These are phyloP conservation scores for Sporobolomyces phaffii DNA, from an alignment of 768 basidiomycete genomes.

Conservation along the genomic window DNA sequence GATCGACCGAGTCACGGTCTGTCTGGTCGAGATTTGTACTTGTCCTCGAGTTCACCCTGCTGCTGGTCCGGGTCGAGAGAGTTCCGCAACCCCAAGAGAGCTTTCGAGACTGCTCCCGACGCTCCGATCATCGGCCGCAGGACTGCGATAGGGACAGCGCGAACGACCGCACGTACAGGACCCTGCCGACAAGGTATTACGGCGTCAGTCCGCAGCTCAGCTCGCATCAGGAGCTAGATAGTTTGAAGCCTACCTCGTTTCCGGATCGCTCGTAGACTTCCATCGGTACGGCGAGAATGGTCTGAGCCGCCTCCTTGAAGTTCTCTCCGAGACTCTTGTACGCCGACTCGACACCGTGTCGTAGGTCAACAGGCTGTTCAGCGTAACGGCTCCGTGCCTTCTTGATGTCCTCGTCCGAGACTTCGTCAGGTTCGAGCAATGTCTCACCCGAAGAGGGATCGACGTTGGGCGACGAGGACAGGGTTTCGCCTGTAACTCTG, in stretches of 20 bases:
- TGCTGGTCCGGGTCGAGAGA: slow-evolving; percentile 73
- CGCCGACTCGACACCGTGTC: slow-evolving; percentile 83
- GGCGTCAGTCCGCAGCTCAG: slow-evolving; percentile 7
- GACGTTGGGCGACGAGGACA: neutral
- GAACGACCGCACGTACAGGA: slow-evolving; percentile 83
- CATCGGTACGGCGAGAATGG: slow-evolving; percentile 97
- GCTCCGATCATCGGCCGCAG: slow-evolving; percentile 98
- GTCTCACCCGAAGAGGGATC: neutral
- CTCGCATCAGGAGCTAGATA: slow-evolving; percentile 5
- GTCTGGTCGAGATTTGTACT: slow-evolving; percentile 61
- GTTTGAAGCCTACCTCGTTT: slow-evolving; percentile 61
- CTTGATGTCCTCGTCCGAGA: slow-evolving; percentile 11
- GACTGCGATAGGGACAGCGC: slow-evolving; percentile 95
- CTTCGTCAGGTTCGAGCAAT: neutral
- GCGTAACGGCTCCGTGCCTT: slow-evolving; percentile 67
- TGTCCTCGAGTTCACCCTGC: slow-evolving; percentile 76
- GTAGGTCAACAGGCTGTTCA: slow-evolving; percentile 74
- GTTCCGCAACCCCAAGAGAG: slow-evolving; percentile 85
- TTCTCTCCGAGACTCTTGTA: slow-evolving; percentile 81
- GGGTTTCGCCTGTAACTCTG: neutral
- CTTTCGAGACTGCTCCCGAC: slow-evolving; percentile 92
- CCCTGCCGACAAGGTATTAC: slow-evolving; percentile 55
- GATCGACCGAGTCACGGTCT: too few species aligned
- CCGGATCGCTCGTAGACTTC: slow-evolving; percentile 94
- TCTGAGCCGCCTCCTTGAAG: slow-evolving; percentile 89